A percentile compares a stretch with the other conserved stretches of the same genome.
These are phyloP conservation scores for Eugenia klotzschiana DNA, from an alignment of 441 rosid species.

Conservation along the genomic window DNA sequence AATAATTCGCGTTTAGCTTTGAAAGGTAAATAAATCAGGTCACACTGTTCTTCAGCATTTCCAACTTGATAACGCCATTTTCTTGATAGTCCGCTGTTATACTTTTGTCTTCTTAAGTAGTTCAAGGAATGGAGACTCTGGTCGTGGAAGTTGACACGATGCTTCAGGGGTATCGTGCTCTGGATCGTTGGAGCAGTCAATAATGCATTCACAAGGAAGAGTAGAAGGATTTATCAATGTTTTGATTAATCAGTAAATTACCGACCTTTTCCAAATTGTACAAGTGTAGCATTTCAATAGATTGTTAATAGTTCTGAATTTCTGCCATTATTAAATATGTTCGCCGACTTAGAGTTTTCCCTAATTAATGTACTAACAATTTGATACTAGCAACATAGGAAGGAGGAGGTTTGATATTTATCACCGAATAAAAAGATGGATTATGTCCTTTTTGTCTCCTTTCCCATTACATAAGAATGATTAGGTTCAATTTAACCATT, in stretches of 20 bases:
- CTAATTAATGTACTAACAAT: not conserved
- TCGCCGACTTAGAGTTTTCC: not conserved
- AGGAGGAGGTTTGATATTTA: not conserved
- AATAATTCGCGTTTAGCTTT: not conserved
- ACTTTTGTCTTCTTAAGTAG: not conserved
- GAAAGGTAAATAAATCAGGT: not conserved
- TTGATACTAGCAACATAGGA: not conserved
- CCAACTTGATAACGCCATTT: not conserved
- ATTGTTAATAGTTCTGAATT: not conserved
- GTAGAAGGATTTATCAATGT: not conserved
- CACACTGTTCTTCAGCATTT: not conserved
- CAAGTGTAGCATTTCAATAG: too few relatives aligned
- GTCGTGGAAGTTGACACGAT: not conserved
- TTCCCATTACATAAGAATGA: not conserved
- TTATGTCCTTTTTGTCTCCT: not conserved
- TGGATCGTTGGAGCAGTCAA: not conserved
- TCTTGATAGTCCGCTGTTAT: not conserved
- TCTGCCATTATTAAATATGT: not conserved
- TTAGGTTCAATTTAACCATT: not conserved
- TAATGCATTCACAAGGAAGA: not conserved
- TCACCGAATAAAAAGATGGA: not conserved
- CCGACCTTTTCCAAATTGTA: not conserved
- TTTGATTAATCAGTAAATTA: not conserved
- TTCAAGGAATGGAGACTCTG: not conserved
- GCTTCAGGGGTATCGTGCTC: not conserved